Base-by-base conservation (phyloP, 345 rosid genomes). In the Acer negundo region DNA sequence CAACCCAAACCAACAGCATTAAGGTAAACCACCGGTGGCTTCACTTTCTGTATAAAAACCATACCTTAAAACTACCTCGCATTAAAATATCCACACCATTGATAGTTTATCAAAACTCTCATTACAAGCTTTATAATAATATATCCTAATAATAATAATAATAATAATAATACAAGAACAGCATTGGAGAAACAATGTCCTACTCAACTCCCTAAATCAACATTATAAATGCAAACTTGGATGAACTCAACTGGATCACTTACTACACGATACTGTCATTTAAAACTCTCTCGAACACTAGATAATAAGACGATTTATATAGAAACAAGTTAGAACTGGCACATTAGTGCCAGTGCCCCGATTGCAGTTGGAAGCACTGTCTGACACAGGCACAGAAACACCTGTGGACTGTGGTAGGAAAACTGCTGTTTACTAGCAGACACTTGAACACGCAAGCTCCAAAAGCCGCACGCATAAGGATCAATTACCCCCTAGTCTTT, bases 401-500 rank as follows among this genome's bases (percentile, higher is more conserved):
- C 70, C 26, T 24, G 26, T 24, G 26, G 26, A 24, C 80, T 77
- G 78, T 20, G 63, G 74, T 74, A 44, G 73, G 74, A 63, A 69
- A 62, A 76, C 79, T 53, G 68, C 89, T 70, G 77, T 66, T 78
- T 72, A 75, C 76, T n/a, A 65, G 83, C 84, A 74, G 75, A 74
- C 49, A 42, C 67, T 56, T 76, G 26, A 78, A 69, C 72, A 81
- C 59, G 77, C 75, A 77, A 72, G 83, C 81, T 80, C 79, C 81
- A 61, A 80, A 59, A 80, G 76, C 82, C 82, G 2, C 31, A 28
- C 2, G 31, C 31, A n/a, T 49, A 26, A 22, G 55, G 44, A 64
- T 72, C 79, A 77, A 76, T 78, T 75, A 93, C 80, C 94, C 97
- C 80, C 92, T 85, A 49, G 97, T 97, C 86, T 97, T 97, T 79